Percentiles rank a stretch among this genome's conserved stretches.
phyloP scores from a whole-genome alignment of 2,329 filamentous ascomycete genomes.

The Helotiales sp. region DNA sequence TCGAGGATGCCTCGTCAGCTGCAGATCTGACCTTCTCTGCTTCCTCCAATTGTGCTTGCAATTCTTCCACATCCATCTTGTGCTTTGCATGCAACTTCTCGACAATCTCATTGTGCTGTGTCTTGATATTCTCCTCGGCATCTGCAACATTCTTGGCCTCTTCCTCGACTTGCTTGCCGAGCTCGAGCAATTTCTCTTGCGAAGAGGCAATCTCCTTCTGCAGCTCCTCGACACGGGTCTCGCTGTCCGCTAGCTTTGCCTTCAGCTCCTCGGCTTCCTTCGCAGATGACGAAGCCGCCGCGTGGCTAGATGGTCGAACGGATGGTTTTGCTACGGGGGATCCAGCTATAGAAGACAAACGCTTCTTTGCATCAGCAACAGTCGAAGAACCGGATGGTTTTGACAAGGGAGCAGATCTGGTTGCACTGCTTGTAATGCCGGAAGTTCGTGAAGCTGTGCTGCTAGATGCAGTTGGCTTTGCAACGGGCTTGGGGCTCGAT shows the following conservation, averaged over 20 bases:
- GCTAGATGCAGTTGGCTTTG: constrained; percentile 48
- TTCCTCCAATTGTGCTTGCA: constrained; percentile 39
- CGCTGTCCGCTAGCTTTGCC: constrained; percentile 61
- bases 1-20: constrained; percentile 38
- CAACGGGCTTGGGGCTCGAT: constrained; percentile 44
- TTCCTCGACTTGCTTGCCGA: constrained; percentile 57
- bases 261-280: constrained; percentile 67
- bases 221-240: constrained; percentile 61
- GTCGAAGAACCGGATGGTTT: constrained; percentile 45
- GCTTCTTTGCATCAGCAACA: constrained; percentile 59
- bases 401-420: constrained; percentile 40
- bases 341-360: constrained; percentile 56
- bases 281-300: constrained; percentile 40
- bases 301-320: constrained; percentile 41
- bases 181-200: constrained; percentile 59
- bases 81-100: constrained; percentile 44
- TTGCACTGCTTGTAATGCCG: constrained; percentile 42
- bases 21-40: constrained; percentile 33
- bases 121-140: constrained; percentile 49
- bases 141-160: constrained; percentile 46
- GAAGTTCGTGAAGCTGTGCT: constrained; percentile 42
- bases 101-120: constrained; percentile 53
- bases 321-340: constrained; percentile 48
- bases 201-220: constrained; percentile 61
- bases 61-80: constrained; percentile 35